These are phyloP conservation scores for Colletotrichum tanaceti DNA, from an alignment of 2,329 filamentous ascomycete species.

Conservation along the genomic window DNA sequence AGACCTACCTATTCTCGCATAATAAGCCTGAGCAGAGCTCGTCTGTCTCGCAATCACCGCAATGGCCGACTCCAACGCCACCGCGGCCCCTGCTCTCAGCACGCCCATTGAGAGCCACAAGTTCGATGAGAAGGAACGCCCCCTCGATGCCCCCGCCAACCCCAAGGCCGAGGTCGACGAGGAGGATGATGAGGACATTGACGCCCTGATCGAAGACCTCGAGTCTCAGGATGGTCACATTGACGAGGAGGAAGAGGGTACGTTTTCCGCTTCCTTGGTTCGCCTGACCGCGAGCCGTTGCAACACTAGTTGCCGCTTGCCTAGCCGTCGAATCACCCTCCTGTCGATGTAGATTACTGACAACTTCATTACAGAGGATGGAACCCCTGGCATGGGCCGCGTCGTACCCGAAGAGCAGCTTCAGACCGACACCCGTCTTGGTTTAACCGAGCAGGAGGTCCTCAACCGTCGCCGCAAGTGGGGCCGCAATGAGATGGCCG, in stretches of 20 bases:
- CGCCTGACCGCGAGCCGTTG: not conserved
- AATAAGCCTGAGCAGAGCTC: conserved; percentile 40
- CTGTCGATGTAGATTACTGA: conserved; percentile 14
- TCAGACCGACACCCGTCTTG: conserved; percentile 77
- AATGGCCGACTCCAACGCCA: conserved; percentile 68
- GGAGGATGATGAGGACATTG: conserved; percentile 82
- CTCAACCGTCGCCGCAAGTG: conserved; percentile 72
- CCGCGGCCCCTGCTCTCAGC: conserved; percentile 68
- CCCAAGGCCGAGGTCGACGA: conserved; percentile 71
- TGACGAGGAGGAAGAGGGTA: conserved; percentile 71
- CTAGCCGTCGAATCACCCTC: too few species aligned
- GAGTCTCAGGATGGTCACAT: conserved; percentile 81
- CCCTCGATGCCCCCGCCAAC: conserved; percentile 53
- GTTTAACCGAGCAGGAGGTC: conserved; percentile 80
- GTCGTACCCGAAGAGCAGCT: conserved; percentile 79
- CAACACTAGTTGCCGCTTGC: not conserved
- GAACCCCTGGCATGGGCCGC: conserved; percentile 65
- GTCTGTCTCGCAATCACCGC: conserved; percentile 42
- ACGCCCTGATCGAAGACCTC: conserved; percentile 87
- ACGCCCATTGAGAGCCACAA: conserved; percentile 73
- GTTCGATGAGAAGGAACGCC: conserved; percentile 72
- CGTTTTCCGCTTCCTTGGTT: conserved; percentile 18
- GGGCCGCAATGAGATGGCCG: conserved; percentile 87
- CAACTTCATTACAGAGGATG: conserved; percentile 43
- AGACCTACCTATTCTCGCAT: conserved; percentile 29